Base-by-base conservation (phyloP, 805 yeast genomes). In the Cyberlindnera amylophila region DNA sequence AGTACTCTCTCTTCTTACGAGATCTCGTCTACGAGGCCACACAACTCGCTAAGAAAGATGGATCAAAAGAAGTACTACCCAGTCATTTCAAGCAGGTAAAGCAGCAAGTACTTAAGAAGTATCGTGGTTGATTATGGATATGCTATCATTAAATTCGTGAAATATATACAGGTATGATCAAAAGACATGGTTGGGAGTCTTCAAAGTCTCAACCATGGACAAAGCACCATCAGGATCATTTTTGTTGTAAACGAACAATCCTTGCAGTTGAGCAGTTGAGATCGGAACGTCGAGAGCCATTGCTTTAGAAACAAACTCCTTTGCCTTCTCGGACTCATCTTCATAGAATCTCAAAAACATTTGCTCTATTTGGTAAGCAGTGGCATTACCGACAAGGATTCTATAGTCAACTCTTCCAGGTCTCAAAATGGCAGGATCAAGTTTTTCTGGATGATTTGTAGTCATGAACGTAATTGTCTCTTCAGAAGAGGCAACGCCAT, bases 391-490 rank as follows among this genome's bases (percentile, higher is more conserved):
- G 31, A 93, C 77, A 55, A 82, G 68, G 16, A 81, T 82, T 64
- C 88, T 87, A 62, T 73, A 81, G 60, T 93, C 99, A 26, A 93
- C 82, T 64, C 99, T 74, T 3, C 99, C 99, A 0, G 99, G 99
- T 51, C 99, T 74, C 61, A 93, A 67, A 34, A 93, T 73, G 0
- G 99, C 99, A 1, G 96, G 88, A 57, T 93, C 99, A 30, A 93
- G 69, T 49, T 79, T 79, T 49, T 93, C 98, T 0, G 97, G 96
- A 58, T 93, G 99, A 63, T 93, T 93, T 16, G 99, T 91, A 16
- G 99, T 93, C 99, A 93, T 93, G 64, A 93, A 93, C 0, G 97
- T 91, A 27, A 93, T 74, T 35, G 96, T 84, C 59, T 93, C 98
- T 59, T 93, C 99, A 2, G 97, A 96, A 23, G 96, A 86, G 3